Conservation (phyloP, 2,329 filamentous ascomycete species). For the Sporothrix brasiliensis region DNA sequence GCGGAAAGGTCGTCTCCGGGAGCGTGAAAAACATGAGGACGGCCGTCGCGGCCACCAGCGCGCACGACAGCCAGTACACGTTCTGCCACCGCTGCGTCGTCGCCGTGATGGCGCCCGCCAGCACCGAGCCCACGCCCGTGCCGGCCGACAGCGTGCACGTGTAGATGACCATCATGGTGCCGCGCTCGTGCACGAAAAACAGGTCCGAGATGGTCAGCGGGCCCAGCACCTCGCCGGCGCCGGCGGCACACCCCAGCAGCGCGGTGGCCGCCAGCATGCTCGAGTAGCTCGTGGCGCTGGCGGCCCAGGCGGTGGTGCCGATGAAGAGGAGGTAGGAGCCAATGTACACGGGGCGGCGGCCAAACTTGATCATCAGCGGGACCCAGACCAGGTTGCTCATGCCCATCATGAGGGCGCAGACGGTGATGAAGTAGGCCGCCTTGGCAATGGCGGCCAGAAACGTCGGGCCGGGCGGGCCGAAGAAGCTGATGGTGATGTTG, state of each 20-base stretch:
- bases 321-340: neutral
- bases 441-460: neutral
- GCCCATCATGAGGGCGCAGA: neutral
- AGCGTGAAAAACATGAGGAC: neutral
- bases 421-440: neutral
- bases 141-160: neutral
- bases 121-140: neutral
- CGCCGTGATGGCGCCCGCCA: neutral
- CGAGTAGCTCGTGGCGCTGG: neutral
- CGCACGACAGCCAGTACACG: neutral
- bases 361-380: slow-evolving; percentile 5
- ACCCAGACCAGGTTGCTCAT: neutral
- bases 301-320: neutral
- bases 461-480: neutral
- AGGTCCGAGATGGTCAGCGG: neutral
- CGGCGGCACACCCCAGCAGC: neutral
- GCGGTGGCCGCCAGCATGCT: neutral
- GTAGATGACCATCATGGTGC: neutral
- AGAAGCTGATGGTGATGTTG: neutral
- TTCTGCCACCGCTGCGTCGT: neutral
- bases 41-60: neutral
- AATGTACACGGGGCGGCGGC: neutral
- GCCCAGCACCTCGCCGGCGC: neutral
- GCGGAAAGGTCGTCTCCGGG: neutral
- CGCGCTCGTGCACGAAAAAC: slow-evolving; percentile 2